These are phyloP conservation scores for Coleophoma crateriformis DNA, from an alignment of 2,329 filamentous ascomycete species.

Conservation along the genomic window DNA sequence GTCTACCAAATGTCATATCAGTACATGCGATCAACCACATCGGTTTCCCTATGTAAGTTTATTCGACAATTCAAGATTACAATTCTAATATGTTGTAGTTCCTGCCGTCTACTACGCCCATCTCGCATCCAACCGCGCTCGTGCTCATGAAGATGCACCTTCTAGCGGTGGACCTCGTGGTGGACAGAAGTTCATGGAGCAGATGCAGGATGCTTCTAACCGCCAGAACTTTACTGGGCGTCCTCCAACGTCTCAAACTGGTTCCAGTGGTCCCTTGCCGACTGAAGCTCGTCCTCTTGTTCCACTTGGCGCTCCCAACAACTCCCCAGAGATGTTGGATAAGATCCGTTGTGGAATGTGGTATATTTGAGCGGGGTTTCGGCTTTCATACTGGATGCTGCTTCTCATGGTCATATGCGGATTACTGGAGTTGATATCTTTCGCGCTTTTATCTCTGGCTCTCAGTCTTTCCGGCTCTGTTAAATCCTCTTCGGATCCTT, in stretches of 20 bases:
- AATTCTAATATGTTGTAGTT: conserved; percentile 31
- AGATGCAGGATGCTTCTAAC: conserved; percentile 11
- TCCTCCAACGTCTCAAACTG: conserved; percentile 13
- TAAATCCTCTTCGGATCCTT: too few relatives aligned
- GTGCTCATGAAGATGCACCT: conserved; percentile 59
- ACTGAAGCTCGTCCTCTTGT: conserved; percentile 17
- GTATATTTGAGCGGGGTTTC: background rate
- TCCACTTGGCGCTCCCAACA: conserved; percentile 12
- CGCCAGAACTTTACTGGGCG: background rate
- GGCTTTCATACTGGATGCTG: too few relatives aligned
- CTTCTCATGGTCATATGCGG: too few relatives aligned
- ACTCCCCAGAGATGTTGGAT: background rate
- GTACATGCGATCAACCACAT: conserved; percentile 86
- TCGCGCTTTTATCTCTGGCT: too few relatives aligned
- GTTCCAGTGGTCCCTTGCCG: conserved; percentile 3
- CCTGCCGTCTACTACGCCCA: conserved; percentile 97
- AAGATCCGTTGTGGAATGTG: background rate
- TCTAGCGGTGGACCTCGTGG: conserved; percentile 37
- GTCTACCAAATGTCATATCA: conserved; percentile 95
- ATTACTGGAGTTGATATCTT: too few relatives aligned
- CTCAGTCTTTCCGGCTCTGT: too few relatives aligned
- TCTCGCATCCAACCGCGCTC: conserved; percentile 75
- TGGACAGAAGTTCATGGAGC: conserved; percentile 34
- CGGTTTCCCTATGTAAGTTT: conserved; percentile 57
- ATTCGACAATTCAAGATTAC: conserved; percentile 1